These are phyloP conservation scores for Zalaria obscura DNA, from an alignment of 2,329 filamentous ascomycete genomes.

Conservation along the genomic window DNA sequence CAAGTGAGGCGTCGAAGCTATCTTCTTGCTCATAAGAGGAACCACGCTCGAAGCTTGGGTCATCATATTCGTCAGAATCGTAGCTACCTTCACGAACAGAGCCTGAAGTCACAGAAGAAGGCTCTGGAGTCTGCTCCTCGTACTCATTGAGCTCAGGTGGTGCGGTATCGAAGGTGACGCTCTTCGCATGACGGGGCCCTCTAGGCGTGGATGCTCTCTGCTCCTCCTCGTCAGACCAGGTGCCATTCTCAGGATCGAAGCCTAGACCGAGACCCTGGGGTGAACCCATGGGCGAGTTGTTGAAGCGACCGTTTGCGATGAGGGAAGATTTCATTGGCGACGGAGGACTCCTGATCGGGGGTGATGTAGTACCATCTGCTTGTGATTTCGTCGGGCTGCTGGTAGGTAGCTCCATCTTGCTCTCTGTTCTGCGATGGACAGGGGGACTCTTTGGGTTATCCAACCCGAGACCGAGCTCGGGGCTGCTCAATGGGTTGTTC, in stretches of 20 bases:
- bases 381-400: slow-evolving; percentile 35
- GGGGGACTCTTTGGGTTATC: slow-evolving; percentile 11
- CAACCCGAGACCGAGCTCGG: neutral
- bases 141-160: slow-evolving; percentile 95
- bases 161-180: slow-evolving; percentile 88
- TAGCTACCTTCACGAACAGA: slow-evolving; percentile 79
- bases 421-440: slow-evolving; percentile 35
- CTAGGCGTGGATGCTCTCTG: slow-evolving; percentile 48
- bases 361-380: slow-evolving; percentile 15
- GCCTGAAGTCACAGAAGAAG: slow-evolving; percentile 80
- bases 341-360: slow-evolving; percentile 52
- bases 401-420: slow-evolving; percentile 27
- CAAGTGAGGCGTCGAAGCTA: slow-evolving; percentile 88
- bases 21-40: slow-evolving; percentile 47
- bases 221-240: slow-evolving; percentile 50
- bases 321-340: slow-evolving; percentile 88
- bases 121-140: slow-evolving; percentile 90
- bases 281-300: slow-evolving; percentile 36
- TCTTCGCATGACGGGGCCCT: slow-evolving; percentile 79
- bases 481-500: slow-evolving; percentile 17
- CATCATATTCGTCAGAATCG: slow-evolving; percentile 66
- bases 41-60: slow-evolving; percentile 46
- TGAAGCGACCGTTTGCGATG: slow-evolving; percentile 46
- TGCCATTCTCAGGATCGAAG: slow-evolving; percentile 54
- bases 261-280: slow-evolving; percentile 5